phyloP scores from a whole-genome alignment of 1,284 basidiomycete genomes.

The Entoloma clypeatum region DNA sequence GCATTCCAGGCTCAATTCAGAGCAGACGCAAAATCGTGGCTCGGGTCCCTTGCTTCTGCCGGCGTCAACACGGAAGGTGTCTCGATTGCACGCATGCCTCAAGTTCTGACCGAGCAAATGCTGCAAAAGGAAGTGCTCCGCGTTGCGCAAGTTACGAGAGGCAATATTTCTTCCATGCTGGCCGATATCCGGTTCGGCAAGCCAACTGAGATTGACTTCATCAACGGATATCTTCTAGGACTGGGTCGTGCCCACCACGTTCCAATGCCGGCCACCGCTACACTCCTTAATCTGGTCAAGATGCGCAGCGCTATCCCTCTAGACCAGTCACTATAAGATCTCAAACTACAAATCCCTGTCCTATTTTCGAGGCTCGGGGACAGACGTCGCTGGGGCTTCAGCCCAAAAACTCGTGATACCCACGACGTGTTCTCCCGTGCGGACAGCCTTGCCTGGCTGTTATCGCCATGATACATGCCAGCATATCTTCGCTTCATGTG shows the following conservation, averaged over 20 bases:
- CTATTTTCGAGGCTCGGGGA: no score
- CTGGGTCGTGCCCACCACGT: slow-evolving; percentile 64
- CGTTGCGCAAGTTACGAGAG: slow-evolving; percentile 52
- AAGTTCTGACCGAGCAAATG: slow-evolving; percentile 32
- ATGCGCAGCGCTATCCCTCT: slow-evolving; percentile 36
- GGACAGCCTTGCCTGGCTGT: no score
- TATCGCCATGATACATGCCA: no score
- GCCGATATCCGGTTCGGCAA: slow-evolving; percentile 58
- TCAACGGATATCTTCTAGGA: slow-evolving; percentile 82
- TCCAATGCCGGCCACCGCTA: slow-evolving; percentile 58
- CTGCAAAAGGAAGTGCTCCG: slow-evolving; percentile 52
- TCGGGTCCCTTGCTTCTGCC: slow-evolving; percentile 27
- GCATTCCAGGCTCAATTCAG: slow-evolving; percentile 52
- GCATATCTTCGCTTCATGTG: no score
- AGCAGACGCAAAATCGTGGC: slow-evolving; percentile 40
- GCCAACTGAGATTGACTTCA: slow-evolving; percentile 74
- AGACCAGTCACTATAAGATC: slow-evolving; percentile 28
- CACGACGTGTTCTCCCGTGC: no score
- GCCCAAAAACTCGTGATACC: no score
- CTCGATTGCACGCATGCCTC: slow-evolving; percentile 40
- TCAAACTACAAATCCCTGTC: no score
- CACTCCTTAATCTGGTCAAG: slow-evolving; percentile 56
- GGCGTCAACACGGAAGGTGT: slow-evolving; percentile 28
- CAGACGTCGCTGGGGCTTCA: no score
- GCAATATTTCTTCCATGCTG: slow-evolving; percentile 80